A percentile compares a stretch with the other conserved stretches of the same genome.
Evolutionary conservation across 2,329 filamentous ascomycete genomes (phyloP).

Genomic region (Pochonia chlamydosporia): DNA sequence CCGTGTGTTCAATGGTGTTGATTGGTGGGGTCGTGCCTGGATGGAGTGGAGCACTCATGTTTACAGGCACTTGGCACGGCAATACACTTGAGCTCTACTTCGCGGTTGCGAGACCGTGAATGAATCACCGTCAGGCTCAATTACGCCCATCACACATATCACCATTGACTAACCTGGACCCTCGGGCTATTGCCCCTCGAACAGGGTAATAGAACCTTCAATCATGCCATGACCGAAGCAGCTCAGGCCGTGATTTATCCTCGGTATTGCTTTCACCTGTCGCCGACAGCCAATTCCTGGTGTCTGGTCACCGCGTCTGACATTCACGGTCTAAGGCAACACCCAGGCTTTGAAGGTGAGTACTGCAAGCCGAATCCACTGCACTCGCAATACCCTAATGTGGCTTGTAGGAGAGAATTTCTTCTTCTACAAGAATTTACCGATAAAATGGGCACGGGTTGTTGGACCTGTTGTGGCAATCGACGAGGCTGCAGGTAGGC

Average conservation of each 20-base stretch:
- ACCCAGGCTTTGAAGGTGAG: conserved; percentile 49
- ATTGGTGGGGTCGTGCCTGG: too few species aligned
- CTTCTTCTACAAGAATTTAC: conserved; percentile 67
- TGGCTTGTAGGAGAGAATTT: conserved; percentile 40
- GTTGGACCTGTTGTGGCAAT: conserved; percentile 64
- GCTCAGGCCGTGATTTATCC: conserved; percentile 42
- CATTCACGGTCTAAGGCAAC: conserved; percentile 40
- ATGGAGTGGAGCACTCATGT: too few species aligned
- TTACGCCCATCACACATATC: too few species aligned
- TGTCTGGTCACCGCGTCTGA: conserved; percentile 49
- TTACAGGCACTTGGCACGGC: too few species aligned
- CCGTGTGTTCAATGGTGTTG: too few species aligned
- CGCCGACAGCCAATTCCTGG: conserved; percentile 55
- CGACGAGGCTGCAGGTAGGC: conserved; percentile 41
- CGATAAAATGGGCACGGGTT: conserved; percentile 69
- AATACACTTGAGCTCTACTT: too few species aligned
- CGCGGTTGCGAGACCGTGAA: too few species aligned
- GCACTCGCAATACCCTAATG: not conserved
- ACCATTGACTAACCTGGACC: too few species aligned
- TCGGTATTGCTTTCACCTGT: conserved; percentile 57
- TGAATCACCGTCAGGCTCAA: too few species aligned
- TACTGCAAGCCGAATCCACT: not conserved
- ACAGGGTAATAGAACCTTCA: conserved; percentile 9
- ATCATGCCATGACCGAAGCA: conserved; percentile 46
- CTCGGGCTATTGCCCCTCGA: too few species aligned